A percentile compares a stretch with the other conserved stretches of the same genome.
Conservation (phyloP, 345 rosid genomes). For the Aethionema arabicum region DNA sequence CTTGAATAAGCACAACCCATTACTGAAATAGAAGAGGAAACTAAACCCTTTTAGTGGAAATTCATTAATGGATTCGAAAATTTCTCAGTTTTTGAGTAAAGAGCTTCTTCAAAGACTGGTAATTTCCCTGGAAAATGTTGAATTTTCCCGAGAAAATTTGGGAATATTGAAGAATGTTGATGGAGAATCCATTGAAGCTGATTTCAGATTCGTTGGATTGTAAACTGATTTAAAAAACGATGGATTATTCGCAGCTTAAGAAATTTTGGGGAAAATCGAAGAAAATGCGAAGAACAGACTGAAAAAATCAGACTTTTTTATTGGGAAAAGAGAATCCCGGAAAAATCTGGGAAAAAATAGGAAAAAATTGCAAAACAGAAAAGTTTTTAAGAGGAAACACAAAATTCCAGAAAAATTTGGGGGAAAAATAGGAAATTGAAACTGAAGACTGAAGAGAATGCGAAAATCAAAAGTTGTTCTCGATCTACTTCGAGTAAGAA, state of each 20-base stretch:
- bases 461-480: slow-evolving; percentile 3
- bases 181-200: slow-evolving; percentile 28
- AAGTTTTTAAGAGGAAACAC: too few relatives aligned
- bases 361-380: slow-evolving; percentile 12
- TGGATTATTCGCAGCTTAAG: too few relatives aligned
- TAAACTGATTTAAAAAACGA: not conserved
- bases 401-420: not conserved
- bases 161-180: slow-evolving; percentile 6
- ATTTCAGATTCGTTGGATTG: not conserved
- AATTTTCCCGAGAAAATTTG: slow-evolving; percentile 26
- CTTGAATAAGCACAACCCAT: slow-evolving; percentile 98
- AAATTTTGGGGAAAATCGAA: too few relatives aligned
- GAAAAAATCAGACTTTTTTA: not conserved
- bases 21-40: slow-evolving; percentile 27
- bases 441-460: not conserved
- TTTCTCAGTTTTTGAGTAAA: slow-evolving; percentile 6
- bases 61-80: slow-evolving; percentile 29
- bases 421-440: not conserved
- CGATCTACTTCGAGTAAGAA: slow-evolving; percentile 37
- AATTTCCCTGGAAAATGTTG: not conserved
- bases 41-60: slow-evolving; percentile 11
- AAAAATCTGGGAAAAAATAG: not conserved
- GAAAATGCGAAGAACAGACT: slow-evolving; percentile 6
- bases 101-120: slow-evolving; percentile 14
- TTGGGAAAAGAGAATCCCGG: not conserved